Evolutionary conservation across 176 grass and related monocot species (phyloP), one percentile per base, ranked within the genome.

Genomic region (Aechmea fasciata): DNA sequence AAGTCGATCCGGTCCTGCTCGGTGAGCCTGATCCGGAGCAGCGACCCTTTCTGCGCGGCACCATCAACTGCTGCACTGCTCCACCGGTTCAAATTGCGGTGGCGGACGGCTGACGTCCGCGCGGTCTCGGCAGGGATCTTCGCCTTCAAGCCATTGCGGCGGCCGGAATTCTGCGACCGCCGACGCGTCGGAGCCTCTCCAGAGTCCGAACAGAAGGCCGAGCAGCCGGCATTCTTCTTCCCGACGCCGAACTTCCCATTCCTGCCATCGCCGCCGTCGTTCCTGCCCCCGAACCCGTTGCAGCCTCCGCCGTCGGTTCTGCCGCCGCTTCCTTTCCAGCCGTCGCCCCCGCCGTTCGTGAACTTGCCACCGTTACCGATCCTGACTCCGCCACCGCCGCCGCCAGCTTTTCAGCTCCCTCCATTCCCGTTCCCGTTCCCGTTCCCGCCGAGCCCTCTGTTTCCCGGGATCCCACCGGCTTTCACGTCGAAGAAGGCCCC

Each of bases 41-140:
- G 47, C 17, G 33, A 63, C 0, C 55, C 71, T 9, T 17, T 22
- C 55, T 63, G 71, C 71, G 15, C 9, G 11, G 71, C 24, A 2
- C 28, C 54, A 9, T 29, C 69, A 22, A 9, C 24, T 9, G 25
- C 69, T 2, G 71, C 15, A 3, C 57, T 15, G 13, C 53, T 49
- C 15, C 23, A 50, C 22, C 71, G 33, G 13, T 25, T 49, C 55
- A 63, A 15, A n/a, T 61, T 47, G n/a, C 20, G 2, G 54, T 63
- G 41, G 33, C 33, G 7, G 33, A 7, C 6, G 71, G 63, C 61
- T 11, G 17, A 47, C 11, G 17, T 50, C 10, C 55, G 11, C 14
- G 54, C 64, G 11, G 50, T 22, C 57, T 73, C 71, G 11, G 71
- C 71, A 10, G 57, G 71, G 57, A 2, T 49, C 29, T 73, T 73